phyloP scores from a whole-genome alignment of 805 yeast species.

The Barnettozyma sucrosica region DNA sequence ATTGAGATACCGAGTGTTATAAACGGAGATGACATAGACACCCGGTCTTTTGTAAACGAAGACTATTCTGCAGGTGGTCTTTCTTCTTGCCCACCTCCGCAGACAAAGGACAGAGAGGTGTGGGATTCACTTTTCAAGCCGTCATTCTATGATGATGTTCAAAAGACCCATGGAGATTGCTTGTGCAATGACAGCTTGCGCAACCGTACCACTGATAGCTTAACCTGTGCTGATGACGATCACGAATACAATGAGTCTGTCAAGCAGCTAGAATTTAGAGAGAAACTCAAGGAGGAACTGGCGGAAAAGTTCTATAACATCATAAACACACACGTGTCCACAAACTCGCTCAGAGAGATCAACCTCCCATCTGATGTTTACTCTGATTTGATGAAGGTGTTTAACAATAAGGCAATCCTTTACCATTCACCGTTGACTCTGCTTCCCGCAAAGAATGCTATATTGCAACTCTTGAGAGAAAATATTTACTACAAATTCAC shows the following conservation, averaged over 20 bases:
- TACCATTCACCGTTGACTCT: constrained; percentile 30
- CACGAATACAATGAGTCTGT: constrained; percentile 17
- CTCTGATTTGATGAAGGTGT: constrained; percentile 26
- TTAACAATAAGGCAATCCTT: constrained; percentile 21
- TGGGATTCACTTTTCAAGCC: constrained; percentile 16
- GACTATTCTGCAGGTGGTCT: neutral
- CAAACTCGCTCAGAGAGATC: constrained; percentile 42
- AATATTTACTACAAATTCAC: constrained; percentile 29
- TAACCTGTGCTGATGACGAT: constrained; percentile 6
- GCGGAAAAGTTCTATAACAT: constrained; percentile 34
- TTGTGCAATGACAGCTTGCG: constrained; percentile 12
- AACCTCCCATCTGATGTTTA: constrained; percentile 39
- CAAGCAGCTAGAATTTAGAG: constrained; percentile 16
- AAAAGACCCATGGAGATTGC: constrained; percentile 7
- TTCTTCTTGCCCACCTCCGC: neutral
- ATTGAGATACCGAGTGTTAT: constrained; percentile 16
- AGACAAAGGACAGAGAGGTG: constrained; percentile 4
- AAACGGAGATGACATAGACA: constrained; percentile 18
- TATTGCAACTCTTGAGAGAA: constrained; percentile 28
- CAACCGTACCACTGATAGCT: constrained; percentile 3
- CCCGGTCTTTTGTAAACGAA: constrained; percentile 17
- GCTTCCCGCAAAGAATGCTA: constrained; percentile 28
- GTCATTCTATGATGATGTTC: constrained; percentile 8
- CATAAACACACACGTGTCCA: constrained; percentile 34
- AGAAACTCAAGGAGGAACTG: constrained; percentile 19